phyloP scores from a whole-genome alignment of 352 stramenopile genomes.

The Globisporangium paroecandrum region DNA sequence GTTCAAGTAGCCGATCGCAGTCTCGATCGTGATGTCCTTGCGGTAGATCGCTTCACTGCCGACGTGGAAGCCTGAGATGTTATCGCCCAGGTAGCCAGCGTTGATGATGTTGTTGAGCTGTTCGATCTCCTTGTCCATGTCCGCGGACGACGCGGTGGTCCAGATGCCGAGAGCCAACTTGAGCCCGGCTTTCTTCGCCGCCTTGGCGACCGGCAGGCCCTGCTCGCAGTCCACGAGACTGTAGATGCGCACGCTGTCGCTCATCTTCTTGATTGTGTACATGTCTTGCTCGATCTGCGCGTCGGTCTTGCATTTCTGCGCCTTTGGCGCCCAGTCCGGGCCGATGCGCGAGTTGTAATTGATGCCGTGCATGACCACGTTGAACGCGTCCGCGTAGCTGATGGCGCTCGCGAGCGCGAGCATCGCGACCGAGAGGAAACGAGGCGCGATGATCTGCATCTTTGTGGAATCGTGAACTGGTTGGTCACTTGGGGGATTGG shows the following conservation, averaged over 20 bases:
- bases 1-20: slow-evolving; percentile 57
- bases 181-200: slow-evolving; percentile 41
- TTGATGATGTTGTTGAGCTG: slow-evolving; percentile 44
- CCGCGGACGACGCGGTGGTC: slow-evolving; percentile 34
- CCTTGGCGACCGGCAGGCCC: slow-evolving; percentile 36
- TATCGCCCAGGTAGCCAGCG: slow-evolving; percentile 36
- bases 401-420: slow-evolving; percentile 14
- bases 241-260: slow-evolving; percentile 69
- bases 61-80: slow-evolving; percentile 52
- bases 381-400: slow-evolving; percentile 26
- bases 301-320: slow-evolving; percentile 42
- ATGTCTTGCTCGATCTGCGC: slow-evolving; percentile 56
- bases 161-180: slow-evolving; percentile 66
- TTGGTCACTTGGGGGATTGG: not conserved
- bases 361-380: slow-evolving; percentile 60
- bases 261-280: slow-evolving; percentile 35
- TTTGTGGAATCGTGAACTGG: not conserved
- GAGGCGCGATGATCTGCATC: slow-evolving; percentile 20
- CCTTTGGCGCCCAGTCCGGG: slow-evolving; percentile 38
- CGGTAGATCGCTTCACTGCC: slow-evolving; percentile 74
- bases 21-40: slow-evolving; percentile 39
- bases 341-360: slow-evolving; percentile 76
- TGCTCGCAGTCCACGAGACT: slow-evolving; percentile 56
- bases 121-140: slow-evolving; percentile 44
- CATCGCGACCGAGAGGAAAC: slow-evolving; percentile 10